Conservation (phyloP, 331 rosid species). For the Prunus yedoensis region DNA sequence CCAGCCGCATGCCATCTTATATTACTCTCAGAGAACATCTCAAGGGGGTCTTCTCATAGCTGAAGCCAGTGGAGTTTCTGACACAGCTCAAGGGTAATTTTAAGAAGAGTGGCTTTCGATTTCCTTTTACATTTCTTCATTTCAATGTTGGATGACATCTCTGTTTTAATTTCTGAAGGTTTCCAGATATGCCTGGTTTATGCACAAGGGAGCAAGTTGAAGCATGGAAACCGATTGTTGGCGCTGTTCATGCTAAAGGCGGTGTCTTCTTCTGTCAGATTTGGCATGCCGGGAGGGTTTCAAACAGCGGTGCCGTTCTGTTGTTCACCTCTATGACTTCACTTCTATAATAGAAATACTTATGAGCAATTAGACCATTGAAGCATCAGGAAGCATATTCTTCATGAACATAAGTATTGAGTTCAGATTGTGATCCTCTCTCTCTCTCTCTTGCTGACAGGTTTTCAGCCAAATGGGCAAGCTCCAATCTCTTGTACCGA, state of each 20-base stretch:
- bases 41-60: conserved; percentile 12
- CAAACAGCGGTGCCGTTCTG: neutral
- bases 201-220: conserved; percentile 19
- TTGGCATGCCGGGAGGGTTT: neutral
- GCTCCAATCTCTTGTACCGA: conserved; percentile 29
- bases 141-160: neutral
- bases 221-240: conserved; percentile 12
- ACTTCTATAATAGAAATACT: neutral
- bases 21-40: conserved; percentile 18
- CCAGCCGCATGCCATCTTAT: conserved; percentile 19
- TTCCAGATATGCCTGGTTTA: neutral
- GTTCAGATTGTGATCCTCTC: neutral
- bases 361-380: neutral
- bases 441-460: neutral
- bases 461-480: conserved; percentile 30
- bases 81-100: conserved; percentile 18
- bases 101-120: neutral
- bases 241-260: conserved; percentile 8
- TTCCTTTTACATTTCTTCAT: neutral
- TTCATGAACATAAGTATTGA: neutral
- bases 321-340: neutral
- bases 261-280: conserved; percentile 22
- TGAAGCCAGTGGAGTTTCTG: conserved; percentile 16
- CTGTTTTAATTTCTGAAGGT: neutral
- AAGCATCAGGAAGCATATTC: too few relatives aligned